Evolutionary conservation across 305 asterid genomes (phyloP), one percentile per base, ranked within the genome.

Genomic region (Ilex paraguariensis): DNA sequence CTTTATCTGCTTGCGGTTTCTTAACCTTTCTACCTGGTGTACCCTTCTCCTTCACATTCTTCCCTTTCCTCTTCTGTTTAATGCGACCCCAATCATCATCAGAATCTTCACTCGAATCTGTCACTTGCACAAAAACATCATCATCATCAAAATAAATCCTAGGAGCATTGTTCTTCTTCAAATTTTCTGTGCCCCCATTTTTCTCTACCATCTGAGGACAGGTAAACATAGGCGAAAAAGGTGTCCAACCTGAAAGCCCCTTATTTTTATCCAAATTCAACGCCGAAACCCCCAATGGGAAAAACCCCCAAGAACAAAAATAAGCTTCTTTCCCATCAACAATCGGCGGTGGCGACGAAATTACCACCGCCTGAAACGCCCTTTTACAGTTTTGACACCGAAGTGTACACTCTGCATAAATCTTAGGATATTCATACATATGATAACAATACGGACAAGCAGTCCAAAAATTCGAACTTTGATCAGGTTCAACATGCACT

Each of bases 381-480:
- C 66, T 79, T 78, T 65, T 82, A 63, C 98, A 90, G 14, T 81
- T 80, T 73, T 81, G 88, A 70, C 97, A 93, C 62, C 81, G 72
- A 60, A 93, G 49, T 11, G 82, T 81, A 72, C 96, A 90, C 13
- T 90, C 96, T 31, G 61, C 73, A 65, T 93, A 93, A 57, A 72
- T 60, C 62, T 49, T 67, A 61, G 90, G 88, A 73, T 85, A 92
- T 83, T 92, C 94, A 11, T 79, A 90, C 95, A 92, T 86, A 66
- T 86, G 76, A 68, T 71, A 93, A 62, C 98, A 93, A 54, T 87
- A 90, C 5, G 98, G 98, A 59, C 98, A 93, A 0, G 97, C 90
- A 0, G 98, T 93, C 97, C 97, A 93, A 54, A 93, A 82, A 56
- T 71, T 66, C 4, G 59, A 21, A 14, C 6, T 50, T 50, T n/a